A percentile compares a stretch with the other conserved stretches of the same genome.
These are phyloP conservation scores for Clarireedia hainanense DNA, from an alignment of 2,329 filamentous ascomycete genomes.

Conservation along the genomic window DNA sequence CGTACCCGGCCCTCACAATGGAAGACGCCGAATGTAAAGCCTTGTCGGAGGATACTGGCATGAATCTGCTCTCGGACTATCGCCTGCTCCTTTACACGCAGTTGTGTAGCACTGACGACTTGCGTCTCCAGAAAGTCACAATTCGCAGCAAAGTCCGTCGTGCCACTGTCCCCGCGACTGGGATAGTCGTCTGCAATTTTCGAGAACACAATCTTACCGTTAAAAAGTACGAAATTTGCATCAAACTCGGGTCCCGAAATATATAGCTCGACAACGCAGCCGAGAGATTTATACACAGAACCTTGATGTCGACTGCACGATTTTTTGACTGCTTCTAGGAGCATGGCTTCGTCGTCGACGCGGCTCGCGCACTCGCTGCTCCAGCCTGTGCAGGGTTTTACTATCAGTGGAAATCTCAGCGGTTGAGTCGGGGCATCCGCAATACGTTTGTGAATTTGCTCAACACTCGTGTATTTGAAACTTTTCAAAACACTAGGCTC, in stretches of 20 bases:
- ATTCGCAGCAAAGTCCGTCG: not conserved
- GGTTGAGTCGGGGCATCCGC: not conserved
- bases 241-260: constrained; percentile 36
- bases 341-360: constrained; percentile 18
- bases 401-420: constrained; percentile 14
- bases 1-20: not conserved
- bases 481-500: not conserved
- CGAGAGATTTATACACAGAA: constrained; percentile 17
- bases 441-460: constrained; percentile 3
- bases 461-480: not conserved
- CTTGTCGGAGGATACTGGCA: not conserved
- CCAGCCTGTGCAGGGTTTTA: constrained; percentile 7
- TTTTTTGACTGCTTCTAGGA: not conserved
- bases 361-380: not conserved
- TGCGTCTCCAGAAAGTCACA: not conserved
- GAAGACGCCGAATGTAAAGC: constrained; percentile 1
- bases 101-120: not conserved
- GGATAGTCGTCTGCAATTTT: constrained; percentile 35
- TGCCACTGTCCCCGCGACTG: constrained; percentile 22
- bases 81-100: not conserved
- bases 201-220: constrained; percentile 34
- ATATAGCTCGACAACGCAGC: constrained; percentile 33
- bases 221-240: constrained; percentile 33
- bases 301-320: constrained; percentile 6
- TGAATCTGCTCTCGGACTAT: not conserved